Base-by-base conservation (phyloP, 2,329 filamentous ascomycete species). In the Apiospora pterosperma region DNA sequence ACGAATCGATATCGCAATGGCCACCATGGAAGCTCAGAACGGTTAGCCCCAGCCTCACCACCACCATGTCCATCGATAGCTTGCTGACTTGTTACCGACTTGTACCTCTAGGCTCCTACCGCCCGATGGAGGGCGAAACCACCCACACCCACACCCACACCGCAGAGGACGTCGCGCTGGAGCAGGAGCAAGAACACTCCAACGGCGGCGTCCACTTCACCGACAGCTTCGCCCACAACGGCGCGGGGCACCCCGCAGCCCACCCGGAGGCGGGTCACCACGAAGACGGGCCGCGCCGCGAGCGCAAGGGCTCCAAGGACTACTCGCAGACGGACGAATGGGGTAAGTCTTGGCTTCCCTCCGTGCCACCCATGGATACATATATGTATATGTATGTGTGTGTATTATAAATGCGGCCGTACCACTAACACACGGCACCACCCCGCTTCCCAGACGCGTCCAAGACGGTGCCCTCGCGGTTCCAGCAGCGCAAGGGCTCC, bases 401-500 rank as follows among this genome's bases (percentile, higher is more conserved):
- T n/a, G n/a, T n/a, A n/a, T n/a, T n/a, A n/a, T n/a, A n/a, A n/a
- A n/a, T n/a, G n/a, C n/a, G n/a, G n/a, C n/a, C n/a, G n/a, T n/a
- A n/a, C n/a, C n/a, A n/a, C 68, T 65, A 65, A 69, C 55, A 34
- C 19, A 8, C 38, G 23, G 14, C 16, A 42, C 44, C 44, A 23
- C 55, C 48, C n/a, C n/a, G n/a, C n/a, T n/a, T n/a, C n/a, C n/a
- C 21, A 87, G 88, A 91, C 76, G 88, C 88, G 4, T 83, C 85
- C 69, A 90, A 90, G 76, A 88, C 89, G 0, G 86, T 86, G 1
- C 88, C 88, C 11, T 88, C 84, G 67, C 86, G 86, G 59, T 90
- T 91, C 78, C 88, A 91, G 76, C 89, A 89, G 78, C 85, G 86
- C 72, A 87, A 89, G 76, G 88, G 88, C 63, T 90, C 86, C 73